Evolutionary conservation across 2,329 filamentous ascomycete genomes (phyloP), one percentile per base, ranked within the genome.

Genomic region (Ceratocystis ficicola): DNA sequence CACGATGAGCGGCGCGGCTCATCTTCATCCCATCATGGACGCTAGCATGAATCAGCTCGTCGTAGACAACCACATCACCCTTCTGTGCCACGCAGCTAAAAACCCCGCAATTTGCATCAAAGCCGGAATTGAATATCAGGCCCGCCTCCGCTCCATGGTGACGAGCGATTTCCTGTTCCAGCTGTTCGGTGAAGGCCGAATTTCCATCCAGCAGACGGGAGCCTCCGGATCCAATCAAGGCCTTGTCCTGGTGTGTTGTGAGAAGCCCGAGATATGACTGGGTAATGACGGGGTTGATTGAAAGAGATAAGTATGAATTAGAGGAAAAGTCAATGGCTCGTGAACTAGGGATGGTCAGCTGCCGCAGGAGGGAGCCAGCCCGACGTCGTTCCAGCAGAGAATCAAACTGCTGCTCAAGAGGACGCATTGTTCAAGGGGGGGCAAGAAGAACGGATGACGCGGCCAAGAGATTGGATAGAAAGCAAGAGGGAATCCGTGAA

Each of bases 251-350:
- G 69, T 0, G 73, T 70, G 1, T 69, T 66, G 20, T 93, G 78
- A 72, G 86, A 92, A 6, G 83, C 86, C 72, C 85, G 80, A 57
- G 25, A n/a, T 57, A 67, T 7, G 62, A 52, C n/a, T 59, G n/a
- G 74, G 88, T 86, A 6, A 83, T 65, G 15, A 72, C 73, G 0
- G 74, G 71, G 44, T 76, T 73, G 2, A 72, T 73, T 0, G 89
- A 86, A 5, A 92, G 86, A 62, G 91, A 90, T 67, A 95, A 89
- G 72, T 94, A 88, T 65, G 83, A 83, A 73, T 91, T 87, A 72
- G 89, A 92, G 25, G 86, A 86, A 71, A 95, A 88, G 75, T 95
- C 90, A 62, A 86, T 83, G 25, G 36, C 6, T 4, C 20, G 8
- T 8, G 41, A n/a, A 15, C 7, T 17, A 17, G 52, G 57, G 1